Base-by-base conservation (phyloP, 2,329 filamentous ascomycete genomes). In the Pseudogymnoascus sp. region DNA sequence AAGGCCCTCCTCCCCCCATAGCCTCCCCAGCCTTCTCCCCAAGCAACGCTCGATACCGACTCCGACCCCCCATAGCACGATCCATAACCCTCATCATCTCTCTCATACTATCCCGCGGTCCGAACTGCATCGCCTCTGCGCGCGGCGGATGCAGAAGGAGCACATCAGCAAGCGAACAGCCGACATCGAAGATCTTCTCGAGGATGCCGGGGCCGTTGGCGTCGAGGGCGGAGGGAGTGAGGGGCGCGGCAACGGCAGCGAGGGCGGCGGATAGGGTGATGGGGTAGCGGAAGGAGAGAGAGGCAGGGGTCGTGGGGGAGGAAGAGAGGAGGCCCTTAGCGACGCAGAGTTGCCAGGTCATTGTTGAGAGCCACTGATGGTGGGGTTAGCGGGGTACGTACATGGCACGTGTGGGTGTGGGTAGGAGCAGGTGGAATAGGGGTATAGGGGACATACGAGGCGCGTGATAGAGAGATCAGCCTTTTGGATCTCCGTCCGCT, bases 131-230 rank as follows among this genome's bases (percentile, higher is more conserved):
- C 3, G 31, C 27, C 3, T 60, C 61, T 12, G 62, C 60, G 5
- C 39, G 35, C 33, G 36, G 37, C 4, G 42, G 67, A 67, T 59
- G 63, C 60, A 61, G 33, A 7, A 61, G 39, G 1, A 70, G 45
- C 3, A 70, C 61, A 62, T 74, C 72, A 0, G 72, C 70, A 0
- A 74, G 29, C 0, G 71, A 73, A 35, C 71, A 73, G 0, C 70
- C 71, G 0, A 73, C 66, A n/a, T 74, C 72, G 29, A 74, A 73
- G 0, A 73, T 65, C 61, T 74, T 74, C 33, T 74, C 72, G 0
- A 73, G n/a, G 0, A 74, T 73, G 0, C 72, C 72, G 0, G 74
- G 67, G 0, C 72, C 72, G 29, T 74, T 74, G 0, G 72, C 72
- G 9, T 73, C 71, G 2, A 74, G 67, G 1, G 72, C 72, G 3